Conservation (phyloP, 1,139 yeast genomes). For the Geotrichum carabidarum region DNA sequence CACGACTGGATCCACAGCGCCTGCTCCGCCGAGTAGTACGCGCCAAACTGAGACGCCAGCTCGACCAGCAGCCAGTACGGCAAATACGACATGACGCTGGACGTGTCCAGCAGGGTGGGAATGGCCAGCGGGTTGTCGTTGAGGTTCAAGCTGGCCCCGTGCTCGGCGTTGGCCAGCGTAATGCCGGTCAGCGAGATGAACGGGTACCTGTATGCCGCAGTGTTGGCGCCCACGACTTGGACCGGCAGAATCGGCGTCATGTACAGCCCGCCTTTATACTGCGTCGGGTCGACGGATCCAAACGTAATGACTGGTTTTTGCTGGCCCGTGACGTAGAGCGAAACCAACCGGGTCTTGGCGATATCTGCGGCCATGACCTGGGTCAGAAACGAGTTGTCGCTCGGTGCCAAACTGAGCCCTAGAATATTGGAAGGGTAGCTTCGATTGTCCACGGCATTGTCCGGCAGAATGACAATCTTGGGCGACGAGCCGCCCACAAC, state of each 20-base stretch:
- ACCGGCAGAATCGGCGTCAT: slow-evolving; percentile 23
- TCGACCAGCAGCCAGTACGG: slow-evolving; percentile 59
- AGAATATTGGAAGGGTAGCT: slow-evolving; percentile 23
- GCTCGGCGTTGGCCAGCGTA: slow-evolving; percentile 42
- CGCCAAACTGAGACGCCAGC: slow-evolving; percentile 70
- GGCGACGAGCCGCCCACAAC: slow-evolving; percentile 9
- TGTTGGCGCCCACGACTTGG: slow-evolving; percentile 21
- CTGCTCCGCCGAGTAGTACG: slow-evolving; percentile 51
- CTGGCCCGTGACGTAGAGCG: slow-evolving; percentile 19
- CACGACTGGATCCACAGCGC: slow-evolving; percentile 68
- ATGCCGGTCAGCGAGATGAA: slow-evolving; percentile 54
- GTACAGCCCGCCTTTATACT: slow-evolving; percentile 22
- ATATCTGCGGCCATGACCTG: slow-evolving; percentile 11
- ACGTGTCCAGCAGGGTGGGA: slow-evolving; percentile 61
- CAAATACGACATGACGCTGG: slow-evolving; percentile 49
- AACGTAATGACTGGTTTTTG: slow-evolving; percentile 22
- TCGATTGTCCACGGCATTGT: not conserved
- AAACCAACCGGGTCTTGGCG: slow-evolving; percentile 21
- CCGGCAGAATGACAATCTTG: slow-evolving; percentile 3
- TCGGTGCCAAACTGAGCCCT: slow-evolving; percentile 24
- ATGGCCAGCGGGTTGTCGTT: slow-evolving; percentile 22
- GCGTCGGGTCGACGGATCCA: slow-evolving; percentile 27
- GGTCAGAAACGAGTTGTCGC: slow-evolving; percentile 16
- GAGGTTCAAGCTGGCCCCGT: slow-evolving; percentile 19
- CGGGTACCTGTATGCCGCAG: slow-evolving; percentile 42